A percentile compares a stretch with the other conserved stretches of the same genome.
phyloP scores from a whole-genome alignment of 2,329 filamentous ascomycete species.

The Ophiostoma fasciatum region DNA sequence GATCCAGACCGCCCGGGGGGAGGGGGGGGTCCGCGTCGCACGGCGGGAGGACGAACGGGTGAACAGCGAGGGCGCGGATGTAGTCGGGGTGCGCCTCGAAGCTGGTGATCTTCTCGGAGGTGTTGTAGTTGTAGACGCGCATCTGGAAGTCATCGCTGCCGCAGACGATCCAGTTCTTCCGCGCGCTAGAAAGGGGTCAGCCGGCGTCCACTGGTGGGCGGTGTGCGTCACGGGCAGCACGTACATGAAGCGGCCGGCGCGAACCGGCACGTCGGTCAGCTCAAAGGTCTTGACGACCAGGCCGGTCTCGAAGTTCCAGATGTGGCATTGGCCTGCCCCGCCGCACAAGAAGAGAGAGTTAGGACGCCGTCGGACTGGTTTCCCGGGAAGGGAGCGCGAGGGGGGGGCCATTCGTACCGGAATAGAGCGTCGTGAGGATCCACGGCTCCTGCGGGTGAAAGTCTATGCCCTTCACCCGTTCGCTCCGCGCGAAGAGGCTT shows the following conservation, averaged over 20 bases:
- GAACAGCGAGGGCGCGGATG: conserved; percentile 89
- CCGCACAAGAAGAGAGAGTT: background rate
- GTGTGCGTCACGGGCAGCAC: background rate
- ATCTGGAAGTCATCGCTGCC: conserved; percentile 78
- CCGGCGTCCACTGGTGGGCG: background rate
- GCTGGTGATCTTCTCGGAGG: conserved; percentile 91
- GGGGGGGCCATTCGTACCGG: conserved; percentile 51
- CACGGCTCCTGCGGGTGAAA: conserved; percentile 14
- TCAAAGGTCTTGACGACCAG: conserved; percentile 98
- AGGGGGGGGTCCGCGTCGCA: background rate
- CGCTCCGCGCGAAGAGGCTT: conserved; percentile 14
- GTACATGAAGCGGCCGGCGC: conserved; percentile 78
- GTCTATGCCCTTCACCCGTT: conserved; percentile 14
- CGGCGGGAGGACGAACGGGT: conserved; percentile 36
- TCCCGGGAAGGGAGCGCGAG: background rate
- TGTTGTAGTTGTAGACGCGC: conserved; percentile 68
- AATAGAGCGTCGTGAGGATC: conserved; percentile 76
- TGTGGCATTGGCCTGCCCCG: conserved; percentile 76
- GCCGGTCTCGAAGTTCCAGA: conserved; percentile 96
- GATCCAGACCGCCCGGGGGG: no score
- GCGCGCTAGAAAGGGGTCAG: conserved; percentile 39
- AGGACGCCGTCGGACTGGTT: background rate
- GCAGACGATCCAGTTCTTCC: conserved; percentile 98
- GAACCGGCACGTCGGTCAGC: conserved; percentile 93
- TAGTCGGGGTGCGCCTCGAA: conserved; percentile 98